These are phyloP conservation scores for Rostrohypoxylon terebratum DNA, from an alignment of 495 filamentous ascomycete species.

Conservation along the genomic window DNA sequence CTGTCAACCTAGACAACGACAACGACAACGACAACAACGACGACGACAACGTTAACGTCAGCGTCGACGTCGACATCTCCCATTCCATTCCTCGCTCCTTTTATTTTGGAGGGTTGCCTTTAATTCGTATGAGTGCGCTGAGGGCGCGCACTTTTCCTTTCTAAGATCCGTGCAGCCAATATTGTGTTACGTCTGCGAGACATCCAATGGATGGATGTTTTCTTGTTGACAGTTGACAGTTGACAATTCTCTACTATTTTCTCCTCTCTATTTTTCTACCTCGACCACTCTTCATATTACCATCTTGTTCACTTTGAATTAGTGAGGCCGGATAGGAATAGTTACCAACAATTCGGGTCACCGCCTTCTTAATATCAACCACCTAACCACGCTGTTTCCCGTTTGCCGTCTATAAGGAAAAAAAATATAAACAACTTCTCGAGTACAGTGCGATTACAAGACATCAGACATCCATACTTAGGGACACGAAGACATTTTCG, in stretches of 20 bases:
- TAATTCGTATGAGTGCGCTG: conserved; percentile 47
- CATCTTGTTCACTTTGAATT: conserved; percentile 15
- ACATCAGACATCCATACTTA: background rate
- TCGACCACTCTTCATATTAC: conserved; percentile 3
- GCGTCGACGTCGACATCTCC: conserved; percentile 13
- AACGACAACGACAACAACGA: too few relatives aligned
- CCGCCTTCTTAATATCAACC: conserved; percentile 2
- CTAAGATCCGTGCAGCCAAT: conserved; percentile 11
- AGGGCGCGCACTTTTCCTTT: conserved; percentile 33
- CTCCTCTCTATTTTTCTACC: too few relatives aligned
- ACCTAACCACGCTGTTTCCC: background rate
- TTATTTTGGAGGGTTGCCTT: conserved; percentile 30
- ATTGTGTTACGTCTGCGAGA: conserved; percentile 19
- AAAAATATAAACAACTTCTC: background rate
- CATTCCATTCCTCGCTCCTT: conserved; percentile 1
- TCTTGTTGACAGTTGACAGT: conserved; percentile 13
- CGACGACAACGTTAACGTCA: too few relatives aligned
- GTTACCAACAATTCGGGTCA: background rate
- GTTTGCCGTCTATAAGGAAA: background rate
- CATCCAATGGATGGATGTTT: conserved; percentile 10
- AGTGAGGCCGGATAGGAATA: background rate
- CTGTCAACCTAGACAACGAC: too few relatives aligned
- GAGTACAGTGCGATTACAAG: conserved; percentile 1
- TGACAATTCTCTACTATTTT: background rate
- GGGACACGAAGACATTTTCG: background rate